These are phyloP conservation scores for Chlorella ohadii DNA, from an alignment of 139 green algal genomes.

Conservation along the genomic window DNA sequence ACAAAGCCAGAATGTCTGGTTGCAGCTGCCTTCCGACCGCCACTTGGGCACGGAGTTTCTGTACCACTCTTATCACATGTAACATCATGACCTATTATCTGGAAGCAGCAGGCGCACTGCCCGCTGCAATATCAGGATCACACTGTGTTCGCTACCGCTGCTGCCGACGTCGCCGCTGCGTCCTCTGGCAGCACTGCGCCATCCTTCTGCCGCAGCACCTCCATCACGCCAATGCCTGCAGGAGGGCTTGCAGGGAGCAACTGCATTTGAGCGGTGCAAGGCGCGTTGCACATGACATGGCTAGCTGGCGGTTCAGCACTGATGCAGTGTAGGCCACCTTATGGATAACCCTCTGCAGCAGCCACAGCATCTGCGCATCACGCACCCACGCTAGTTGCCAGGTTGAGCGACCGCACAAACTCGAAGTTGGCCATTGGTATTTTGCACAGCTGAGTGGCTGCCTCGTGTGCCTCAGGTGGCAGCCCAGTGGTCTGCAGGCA, in stretches of 20 bases:
- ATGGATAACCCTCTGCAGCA: too few relatives aligned
- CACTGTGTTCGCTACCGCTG: neutral
- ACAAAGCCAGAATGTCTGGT: too few relatives aligned
- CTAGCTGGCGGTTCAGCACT: too few relatives aligned
- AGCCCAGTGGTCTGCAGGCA: constrained; percentile 67
- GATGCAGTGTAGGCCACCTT: too few relatives aligned
- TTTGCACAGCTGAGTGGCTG: constrained; percentile 69
- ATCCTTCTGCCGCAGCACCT: constrained; percentile 89
- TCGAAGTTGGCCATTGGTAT: constrained; percentile 86
- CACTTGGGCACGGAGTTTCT: too few relatives aligned
- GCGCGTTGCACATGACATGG: too few relatives aligned
- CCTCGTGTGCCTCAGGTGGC: constrained; percentile 66
- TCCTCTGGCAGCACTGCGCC: constrained; percentile 48
- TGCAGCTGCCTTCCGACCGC: neutral
- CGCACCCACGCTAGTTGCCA: constrained; percentile 75
- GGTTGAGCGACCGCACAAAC: constrained; percentile 90
- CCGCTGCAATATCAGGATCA: too few relatives aligned
- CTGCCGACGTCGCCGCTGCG: neutral
- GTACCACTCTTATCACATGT: too few relatives aligned
- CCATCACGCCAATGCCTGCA: constrained; percentile 83
- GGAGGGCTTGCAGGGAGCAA: neutral
- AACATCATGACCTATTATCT: too few relatives aligned
- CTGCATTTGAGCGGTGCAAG: too few relatives aligned
- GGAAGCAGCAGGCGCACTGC: too few relatives aligned
- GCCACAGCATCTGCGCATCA: too few relatives aligned